Conservation (phyloP, 495 filamentous ascomycete genomes). For the Aspergillus funiculosus region DNA sequence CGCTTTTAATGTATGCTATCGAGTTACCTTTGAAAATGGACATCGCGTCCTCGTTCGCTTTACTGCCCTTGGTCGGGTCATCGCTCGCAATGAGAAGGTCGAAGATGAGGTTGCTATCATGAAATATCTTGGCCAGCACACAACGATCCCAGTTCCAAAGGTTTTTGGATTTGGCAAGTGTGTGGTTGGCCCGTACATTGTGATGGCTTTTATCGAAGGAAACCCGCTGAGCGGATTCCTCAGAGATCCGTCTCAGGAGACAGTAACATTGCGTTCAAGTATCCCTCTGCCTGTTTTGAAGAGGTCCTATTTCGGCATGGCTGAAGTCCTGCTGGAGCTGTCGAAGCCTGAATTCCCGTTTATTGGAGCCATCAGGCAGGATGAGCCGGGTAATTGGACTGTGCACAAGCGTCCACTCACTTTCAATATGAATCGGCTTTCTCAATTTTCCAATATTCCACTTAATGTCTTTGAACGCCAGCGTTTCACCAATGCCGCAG, state of each 20-base stretch:
- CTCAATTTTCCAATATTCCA: conserved; percentile 22
- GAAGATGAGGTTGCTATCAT: conserved; percentile 36
- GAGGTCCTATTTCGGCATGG: conserved; percentile 30
- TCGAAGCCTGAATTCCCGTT: conserved; percentile 28
- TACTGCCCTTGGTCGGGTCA: conserved; percentile 21
- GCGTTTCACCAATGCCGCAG: conserved; percentile 27
- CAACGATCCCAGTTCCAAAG: conserved; percentile 32
- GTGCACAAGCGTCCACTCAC: conserved; percentile 25
- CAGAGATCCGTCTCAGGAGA: conserved; percentile 16
- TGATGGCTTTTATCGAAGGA: conserved; percentile 41
- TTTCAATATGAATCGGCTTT: conserved; percentile 30
- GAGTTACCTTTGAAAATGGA: conserved; percentile 24
- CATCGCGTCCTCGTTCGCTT: conserved; percentile 26
- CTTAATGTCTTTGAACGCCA: conserved; percentile 12
- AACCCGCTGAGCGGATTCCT: conserved; percentile 15
- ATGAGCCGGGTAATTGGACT: conserved; percentile 11
- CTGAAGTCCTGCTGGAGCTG: conserved; percentile 34
- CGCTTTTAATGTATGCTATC: conserved; percentile 28
- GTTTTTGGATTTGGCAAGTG: conserved; percentile 28
- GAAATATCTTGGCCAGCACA: conserved; percentile 30
- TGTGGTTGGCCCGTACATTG: conserved; percentile 41
- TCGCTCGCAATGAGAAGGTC: conserved; percentile 29
- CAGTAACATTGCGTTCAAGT: conserved; percentile 21
- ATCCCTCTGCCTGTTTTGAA: conserved; percentile 25
- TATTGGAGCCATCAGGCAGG: conserved; percentile 32